These are phyloP conservation scores for Aspergillus novofumigatus DNA, from an alignment of 2,329 filamentous ascomycete species.

Conservation along the genomic window DNA sequence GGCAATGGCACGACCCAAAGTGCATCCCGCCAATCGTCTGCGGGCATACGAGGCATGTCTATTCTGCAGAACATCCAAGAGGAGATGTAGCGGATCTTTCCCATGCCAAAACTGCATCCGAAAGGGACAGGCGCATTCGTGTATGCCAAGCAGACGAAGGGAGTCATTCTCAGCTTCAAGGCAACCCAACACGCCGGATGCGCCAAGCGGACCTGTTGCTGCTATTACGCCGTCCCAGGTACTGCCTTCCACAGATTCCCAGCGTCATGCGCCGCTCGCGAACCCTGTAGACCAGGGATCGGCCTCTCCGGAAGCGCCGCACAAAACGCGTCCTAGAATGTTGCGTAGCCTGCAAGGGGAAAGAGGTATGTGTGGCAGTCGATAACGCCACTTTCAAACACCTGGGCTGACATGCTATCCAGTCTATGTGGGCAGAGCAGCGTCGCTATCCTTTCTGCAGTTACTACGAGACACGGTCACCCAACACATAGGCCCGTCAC, in stretches of 20 bases:
- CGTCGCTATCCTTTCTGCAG: conserved; percentile 53
- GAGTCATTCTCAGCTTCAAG: conserved; percentile 6
- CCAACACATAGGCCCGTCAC: conserved; percentile 51
- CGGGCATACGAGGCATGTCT: conserved; percentile 49
- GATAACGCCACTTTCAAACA: conserved; percentile 12
- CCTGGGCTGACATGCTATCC: conserved; percentile 42
- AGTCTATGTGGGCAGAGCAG: conserved; percentile 32
- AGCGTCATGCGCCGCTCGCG: neutral
- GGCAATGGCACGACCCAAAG: conserved; percentile 51
- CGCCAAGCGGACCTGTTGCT: neutral
- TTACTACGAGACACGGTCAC: conserved; percentile 46
- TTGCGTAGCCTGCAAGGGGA: conserved; percentile 52
- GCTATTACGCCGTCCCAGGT: neutral
- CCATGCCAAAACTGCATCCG: conserved; percentile 48
- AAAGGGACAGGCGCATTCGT: conserved; percentile 41
- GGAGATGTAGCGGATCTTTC: conserved; percentile 47
- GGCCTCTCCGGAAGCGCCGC: conserved; percentile 25
- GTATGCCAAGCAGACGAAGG: conserved; percentile 20
- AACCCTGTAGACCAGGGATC: conserved; percentile 10
- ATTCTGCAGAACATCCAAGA: conserved; percentile 48
- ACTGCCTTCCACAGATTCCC: neutral
- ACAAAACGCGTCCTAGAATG: conserved; percentile 39
- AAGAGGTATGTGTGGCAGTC: conserved; percentile 36
- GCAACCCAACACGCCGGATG: neutral
- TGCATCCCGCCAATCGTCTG: conserved; percentile 47